These are phyloP conservation scores for Lunularia cruciata DNA, from an alignment of 225 moss, liverwort and hornwort genomes.

Conservation along the genomic window DNA sequence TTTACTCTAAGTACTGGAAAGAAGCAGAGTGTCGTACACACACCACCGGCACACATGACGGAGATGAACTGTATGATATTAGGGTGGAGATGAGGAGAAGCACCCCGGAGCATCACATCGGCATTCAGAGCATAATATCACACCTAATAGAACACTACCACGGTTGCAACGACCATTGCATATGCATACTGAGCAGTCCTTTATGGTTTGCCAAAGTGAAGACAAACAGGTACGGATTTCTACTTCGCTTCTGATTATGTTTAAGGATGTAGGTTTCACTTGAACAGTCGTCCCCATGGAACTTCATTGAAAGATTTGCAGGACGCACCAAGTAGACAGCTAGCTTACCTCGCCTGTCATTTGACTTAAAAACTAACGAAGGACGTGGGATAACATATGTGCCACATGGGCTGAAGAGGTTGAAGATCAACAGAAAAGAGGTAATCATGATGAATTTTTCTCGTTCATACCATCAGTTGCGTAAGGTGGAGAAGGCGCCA, in stretches of 20 bases:
- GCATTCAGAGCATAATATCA: constrained; percentile 2
- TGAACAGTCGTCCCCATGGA: too few relatives aligned
- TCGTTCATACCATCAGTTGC: constrained; percentile 12
- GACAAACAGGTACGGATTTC: constrained; percentile 23
- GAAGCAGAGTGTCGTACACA: too few relatives aligned
- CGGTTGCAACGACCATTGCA: background rate
- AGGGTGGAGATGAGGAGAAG: constrained; percentile 21
- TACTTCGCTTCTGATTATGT: background rate
- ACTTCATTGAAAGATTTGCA: too few relatives aligned
- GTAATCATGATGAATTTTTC: too few relatives aligned
- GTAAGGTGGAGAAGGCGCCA: constrained; percentile 7
- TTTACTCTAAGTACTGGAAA: too few relatives aligned
- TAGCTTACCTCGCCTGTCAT: too few relatives aligned
- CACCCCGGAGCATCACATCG: background rate
- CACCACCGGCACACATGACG: background rate
- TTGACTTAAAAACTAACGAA: too few relatives aligned
- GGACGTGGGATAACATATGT: too few relatives aligned
- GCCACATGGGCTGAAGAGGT: too few relatives aligned
- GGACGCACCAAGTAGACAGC: too few relatives aligned
- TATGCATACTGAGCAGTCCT: constrained; percentile 5
- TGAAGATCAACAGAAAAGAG: too few relatives aligned
- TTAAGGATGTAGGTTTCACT: too few relatives aligned
- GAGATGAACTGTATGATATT: background rate
- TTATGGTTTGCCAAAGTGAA: constrained; percentile 4
- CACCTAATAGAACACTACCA: background rate